These are phyloP conservation scores for Hortaea werneckii DNA, from an alignment of 2,329 filamentous ascomycete genomes.

Conservation along the genomic window DNA sequence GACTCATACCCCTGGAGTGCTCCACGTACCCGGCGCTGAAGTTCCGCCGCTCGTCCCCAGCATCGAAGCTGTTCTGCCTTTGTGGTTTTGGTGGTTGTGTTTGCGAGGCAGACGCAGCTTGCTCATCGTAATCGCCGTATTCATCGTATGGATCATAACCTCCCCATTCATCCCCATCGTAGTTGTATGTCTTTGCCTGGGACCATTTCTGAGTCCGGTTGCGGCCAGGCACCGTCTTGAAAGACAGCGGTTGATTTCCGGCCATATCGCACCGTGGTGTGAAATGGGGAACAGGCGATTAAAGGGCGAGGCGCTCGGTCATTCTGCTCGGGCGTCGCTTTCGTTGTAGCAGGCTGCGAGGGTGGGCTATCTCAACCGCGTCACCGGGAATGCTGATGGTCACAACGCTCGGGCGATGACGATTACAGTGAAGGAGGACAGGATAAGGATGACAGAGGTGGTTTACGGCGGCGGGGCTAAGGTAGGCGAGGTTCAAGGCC, in stretches of 20 bases:
- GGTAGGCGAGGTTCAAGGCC: no score
- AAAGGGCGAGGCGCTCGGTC: no score
- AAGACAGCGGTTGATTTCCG: constrained; percentile 42
- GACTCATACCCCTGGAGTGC: constrained; percentile 2
- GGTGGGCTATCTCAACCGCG: no score
- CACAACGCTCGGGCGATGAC: no score
- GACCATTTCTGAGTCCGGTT: constrained; percentile 93
- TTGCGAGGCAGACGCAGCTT: constrained; percentile 31
- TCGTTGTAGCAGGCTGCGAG: no score
- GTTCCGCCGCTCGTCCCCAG: constrained; percentile 42
- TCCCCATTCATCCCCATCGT: constrained; percentile 92
- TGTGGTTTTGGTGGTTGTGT: constrained; percentile 30
- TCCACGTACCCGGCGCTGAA: constrained; percentile 26
- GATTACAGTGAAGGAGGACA: no score
- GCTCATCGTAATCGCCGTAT: constrained; percentile 40
- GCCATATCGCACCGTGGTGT: neutral
- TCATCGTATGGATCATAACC: constrained; percentile 50
- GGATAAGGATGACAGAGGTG: no score
- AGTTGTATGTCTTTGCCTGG: constrained; percentile 73
- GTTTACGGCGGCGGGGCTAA: no score
- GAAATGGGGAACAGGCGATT: no score
- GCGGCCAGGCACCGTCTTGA: constrained; percentile 78
- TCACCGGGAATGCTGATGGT: no score
- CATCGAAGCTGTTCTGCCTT: constrained; percentile 44
- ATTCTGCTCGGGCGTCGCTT: no score